phyloP scores from a whole-genome alignment of 352 stramenopile genomes.

The Phytopythium cucurbitacearum region DNA sequence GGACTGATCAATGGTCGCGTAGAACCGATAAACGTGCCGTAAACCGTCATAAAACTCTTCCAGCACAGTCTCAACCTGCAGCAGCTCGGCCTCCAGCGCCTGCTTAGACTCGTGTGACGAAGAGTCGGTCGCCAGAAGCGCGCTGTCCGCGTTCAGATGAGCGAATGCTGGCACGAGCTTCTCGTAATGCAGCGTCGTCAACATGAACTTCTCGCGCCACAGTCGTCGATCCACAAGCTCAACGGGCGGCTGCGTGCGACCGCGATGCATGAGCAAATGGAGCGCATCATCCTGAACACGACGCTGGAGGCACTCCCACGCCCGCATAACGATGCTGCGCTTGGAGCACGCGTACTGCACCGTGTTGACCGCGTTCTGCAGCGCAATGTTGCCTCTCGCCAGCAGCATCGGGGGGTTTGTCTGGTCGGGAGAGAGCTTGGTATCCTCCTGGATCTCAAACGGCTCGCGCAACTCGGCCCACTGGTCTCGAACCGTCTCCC shows the following conservation, averaged over 20 bases:
- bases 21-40: constrained; percentile 49
- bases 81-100: constrained; percentile 23
- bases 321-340: constrained; percentile 36
- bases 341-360: constrained; percentile 71
- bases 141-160: background rate
- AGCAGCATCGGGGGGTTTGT: constrained; percentile 39
- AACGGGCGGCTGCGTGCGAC: constrained; percentile 29
- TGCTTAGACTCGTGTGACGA: constrained; percentile 9
- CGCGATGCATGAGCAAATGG: constrained; percentile 33
- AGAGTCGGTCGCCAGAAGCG: background rate
- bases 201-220: constrained; percentile 58
- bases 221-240: constrained; percentile 45
- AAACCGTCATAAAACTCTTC: constrained; percentile 37
- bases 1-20: constrained; percentile 42
- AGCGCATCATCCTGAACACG: constrained; percentile 56
- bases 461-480: constrained; percentile 59
- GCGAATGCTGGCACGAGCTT: constrained; percentile 28
- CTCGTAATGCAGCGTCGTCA: constrained; percentile 39
- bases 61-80: constrained; percentile 33
- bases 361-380: constrained; percentile 72
- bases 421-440: constrained; percentile 30
- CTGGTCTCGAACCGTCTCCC: constrained; percentile 38
- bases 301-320: constrained; percentile 51
- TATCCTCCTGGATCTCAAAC: constrained; percentile 51
- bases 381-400: constrained; percentile 43